These are phyloP conservation scores for Psilocybe subaeruginosa DNA, from an alignment of 768 basidiomycete species.

Conservation along the genomic window DNA sequence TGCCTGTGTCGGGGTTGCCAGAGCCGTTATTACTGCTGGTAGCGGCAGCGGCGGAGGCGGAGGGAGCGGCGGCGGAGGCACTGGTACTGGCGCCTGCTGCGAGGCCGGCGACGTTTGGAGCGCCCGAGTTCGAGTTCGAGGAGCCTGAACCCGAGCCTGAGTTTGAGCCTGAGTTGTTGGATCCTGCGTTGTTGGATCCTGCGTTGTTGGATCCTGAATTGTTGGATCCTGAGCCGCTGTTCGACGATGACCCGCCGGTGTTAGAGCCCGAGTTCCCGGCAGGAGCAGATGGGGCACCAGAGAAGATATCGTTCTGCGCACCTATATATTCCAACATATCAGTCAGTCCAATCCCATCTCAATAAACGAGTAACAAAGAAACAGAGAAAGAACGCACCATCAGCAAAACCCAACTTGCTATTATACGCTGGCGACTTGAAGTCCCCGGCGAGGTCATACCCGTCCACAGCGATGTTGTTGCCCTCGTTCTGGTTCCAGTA, in stretches of 20 bases:
- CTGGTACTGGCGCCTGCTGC: background rate
- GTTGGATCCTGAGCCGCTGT: background rate
- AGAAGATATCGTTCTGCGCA: slow-evolving; percentile 49
- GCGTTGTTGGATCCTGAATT: background rate
- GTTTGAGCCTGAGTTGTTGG: background rate
- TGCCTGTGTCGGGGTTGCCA: background rate
- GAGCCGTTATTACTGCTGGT: too few species aligned
- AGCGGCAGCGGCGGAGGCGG: too few species aligned
- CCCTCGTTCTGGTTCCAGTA: slow-evolving; percentile 54
- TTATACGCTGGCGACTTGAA: slow-evolving; percentile 55
- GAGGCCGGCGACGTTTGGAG: background rate
- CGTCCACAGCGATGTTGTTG: slow-evolving; percentile 49
- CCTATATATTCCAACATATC: slow-evolving; percentile 24
- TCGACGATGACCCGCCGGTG: background rate
- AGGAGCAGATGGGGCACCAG: slow-evolving; percentile 13
- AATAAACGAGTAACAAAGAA: too few species aligned
- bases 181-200: background rate
- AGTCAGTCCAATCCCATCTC: background rate
- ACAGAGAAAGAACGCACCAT: slow-evolving; percentile 36
- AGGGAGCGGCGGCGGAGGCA: background rate
- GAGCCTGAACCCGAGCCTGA: background rate
- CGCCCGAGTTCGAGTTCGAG: background rate
- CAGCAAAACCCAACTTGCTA: slow-evolving; percentile 46
- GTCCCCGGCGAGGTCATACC: slow-evolving; percentile 38
- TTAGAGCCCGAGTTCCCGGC: background rate